Evolutionary conservation across 139 green algal species (phyloP), one percentile per base, ranked within the genome.

Genomic region (Pleodorina starrii): DNA sequence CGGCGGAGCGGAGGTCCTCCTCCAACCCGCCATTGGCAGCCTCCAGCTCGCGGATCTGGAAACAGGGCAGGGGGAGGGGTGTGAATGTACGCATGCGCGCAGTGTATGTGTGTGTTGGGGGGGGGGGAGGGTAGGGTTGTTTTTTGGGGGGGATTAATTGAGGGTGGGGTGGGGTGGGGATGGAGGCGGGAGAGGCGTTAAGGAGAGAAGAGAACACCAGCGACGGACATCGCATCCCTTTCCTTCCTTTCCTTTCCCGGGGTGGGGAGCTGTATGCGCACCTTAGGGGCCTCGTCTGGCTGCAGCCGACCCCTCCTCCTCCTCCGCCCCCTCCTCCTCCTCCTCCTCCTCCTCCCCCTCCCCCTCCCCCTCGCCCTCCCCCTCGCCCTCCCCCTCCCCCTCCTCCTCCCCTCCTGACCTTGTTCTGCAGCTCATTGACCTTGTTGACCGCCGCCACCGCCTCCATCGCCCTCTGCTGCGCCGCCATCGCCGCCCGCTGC

Each of bases 21-120:
- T 78, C 43, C 42, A 93, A 79, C 27, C 68, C 40, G 1, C 36
- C 44, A 21, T 59, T 76, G 21, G 63, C 19, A 3, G 42, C 71
- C 87, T 94, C 90, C 44, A 92, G 84, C 63, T 91, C 92, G 16
- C n/a, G 29, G 44, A 93, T 66, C 79, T 94, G 85, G 5, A 10
- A n/a, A n/a, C n/a, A n/a, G n/a, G n/a, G n/a, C n/a, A n/a, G n/a
- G n/a, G n/a, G n/a, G n/a, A n/a, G n/a, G n/a, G n/a, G n/a, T n/a
- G n/a, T n/a, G n/a, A n/a, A n/a, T n/a, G n/a, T n/a, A n/a, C n/a
- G n/a, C n/a, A n/a, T n/a, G n/a, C n/a, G n/a, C n/a, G n/a, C n/a
- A n/a, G n/a, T n/a, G n/a, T n/a, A n/a, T n/a, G n/a, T n/a, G n/a
- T n/a, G n/a, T n/a, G n/a, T n/a, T n/a, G n/a, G n/a, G n/a, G n/a